Evolutionary conservation across 345 rosid species (phyloP).

Genomic region (Aquilaria yunnanensis): DNA sequence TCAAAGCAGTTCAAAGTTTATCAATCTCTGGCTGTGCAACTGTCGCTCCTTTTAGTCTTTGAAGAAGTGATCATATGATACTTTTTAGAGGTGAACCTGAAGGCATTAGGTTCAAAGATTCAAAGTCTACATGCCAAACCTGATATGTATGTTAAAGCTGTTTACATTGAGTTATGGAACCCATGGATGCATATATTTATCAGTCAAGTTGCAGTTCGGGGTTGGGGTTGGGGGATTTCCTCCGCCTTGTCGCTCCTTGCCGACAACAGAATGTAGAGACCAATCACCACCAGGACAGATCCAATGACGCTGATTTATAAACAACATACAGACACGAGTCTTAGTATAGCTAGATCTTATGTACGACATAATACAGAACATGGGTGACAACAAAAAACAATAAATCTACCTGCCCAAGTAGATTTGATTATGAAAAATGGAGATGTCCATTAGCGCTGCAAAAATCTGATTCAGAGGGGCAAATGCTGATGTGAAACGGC

Average conservation of each 20-base stretch:
- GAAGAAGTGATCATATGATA: too few relatives aligned
- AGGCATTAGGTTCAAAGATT: too few relatives aligned
- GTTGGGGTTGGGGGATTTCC: slow-evolving; percentile 11
- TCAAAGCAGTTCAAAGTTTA: too few relatives aligned
- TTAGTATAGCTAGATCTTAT: background rate
- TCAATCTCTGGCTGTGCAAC: too few relatives aligned
- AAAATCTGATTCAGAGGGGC: slow-evolving; percentile 62
- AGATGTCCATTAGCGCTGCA: slow-evolving; percentile 55
- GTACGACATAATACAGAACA: too few relatives aligned
- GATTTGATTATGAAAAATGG: slow-evolving; percentile 57
- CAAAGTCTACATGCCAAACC: too few relatives aligned
- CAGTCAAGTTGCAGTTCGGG: too few relatives aligned
- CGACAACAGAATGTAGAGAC: slow-evolving; percentile 72
- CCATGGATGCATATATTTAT: too few relatives aligned
- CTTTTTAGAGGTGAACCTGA: too few relatives aligned
- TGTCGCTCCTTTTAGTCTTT: too few relatives aligned
- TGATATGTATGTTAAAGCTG: too few relatives aligned
- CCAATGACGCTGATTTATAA: slow-evolving; percentile 47
- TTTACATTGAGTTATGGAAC: too few relatives aligned
- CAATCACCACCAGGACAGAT: slow-evolving; percentile 51
- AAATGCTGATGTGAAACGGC: slow-evolving; percentile 73
- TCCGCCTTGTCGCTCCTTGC: slow-evolving; percentile 57
- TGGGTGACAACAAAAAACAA: background rate
- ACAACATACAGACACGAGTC: background rate
- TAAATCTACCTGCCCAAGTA: slow-evolving; percentile 57